Conservation (phyloP, 192 early-diverging fungal genomes). For the Mortierella hygrophila region DNA sequence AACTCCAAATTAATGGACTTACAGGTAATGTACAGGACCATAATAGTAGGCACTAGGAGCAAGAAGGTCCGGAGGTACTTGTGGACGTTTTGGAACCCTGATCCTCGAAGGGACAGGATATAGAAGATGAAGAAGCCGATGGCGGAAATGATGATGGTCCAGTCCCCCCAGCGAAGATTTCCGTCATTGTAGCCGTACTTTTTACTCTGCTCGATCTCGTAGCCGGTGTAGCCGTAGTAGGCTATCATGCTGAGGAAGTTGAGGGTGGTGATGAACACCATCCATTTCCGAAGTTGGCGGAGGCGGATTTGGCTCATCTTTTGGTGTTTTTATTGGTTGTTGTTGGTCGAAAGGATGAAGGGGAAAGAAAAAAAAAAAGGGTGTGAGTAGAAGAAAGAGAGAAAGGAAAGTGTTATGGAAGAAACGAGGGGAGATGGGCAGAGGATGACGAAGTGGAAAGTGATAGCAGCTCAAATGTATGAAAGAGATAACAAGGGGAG, state of each 20-base stretch:
- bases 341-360: background rate
- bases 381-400: background rate
- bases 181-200: background rate
- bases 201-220: background rate
- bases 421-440: background rate
- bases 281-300: background rate
- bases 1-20: background rate
- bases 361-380: background rate
- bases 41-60: background rate
- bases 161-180: background rate
- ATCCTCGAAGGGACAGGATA: slow-evolving; percentile 1
- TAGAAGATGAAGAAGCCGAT: slow-evolving; percentile 2
- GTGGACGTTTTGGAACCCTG: background rate
- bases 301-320: background rate
- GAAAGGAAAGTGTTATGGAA: background rate
- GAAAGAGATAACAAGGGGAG: too few species aligned
- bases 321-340: background rate
- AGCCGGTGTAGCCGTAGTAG: background rate
- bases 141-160: background rate
- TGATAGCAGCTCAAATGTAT: too few species aligned
- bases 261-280: background rate
- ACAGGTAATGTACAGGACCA: slow-evolving; percentile 7
- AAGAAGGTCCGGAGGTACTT: background rate
- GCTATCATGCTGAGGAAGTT: background rate
- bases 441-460: background rate